Evolutionary conservation across 352 stramenopile genomes (phyloP), one percentile per base, ranked within the genome.

Genomic region (Phytophthora podocarpi): DNA sequence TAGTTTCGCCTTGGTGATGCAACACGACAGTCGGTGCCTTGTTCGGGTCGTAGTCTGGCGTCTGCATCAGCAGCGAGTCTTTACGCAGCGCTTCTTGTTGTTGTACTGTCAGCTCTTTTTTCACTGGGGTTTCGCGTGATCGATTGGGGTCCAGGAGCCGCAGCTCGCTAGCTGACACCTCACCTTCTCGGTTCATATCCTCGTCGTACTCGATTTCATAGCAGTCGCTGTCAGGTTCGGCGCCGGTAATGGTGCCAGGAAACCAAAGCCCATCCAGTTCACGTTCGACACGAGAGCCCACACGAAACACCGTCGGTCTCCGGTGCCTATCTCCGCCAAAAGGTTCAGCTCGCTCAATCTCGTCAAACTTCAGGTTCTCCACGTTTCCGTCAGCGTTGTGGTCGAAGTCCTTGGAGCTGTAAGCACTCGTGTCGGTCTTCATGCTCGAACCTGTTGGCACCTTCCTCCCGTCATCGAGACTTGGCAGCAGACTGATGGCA

Each of bases 121-220:
- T 59, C 48, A 16, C 12, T 13, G 46, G 42, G 11, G 12, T 15
- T 28, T 66, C 49, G 30, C 26, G 53, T 34, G 31, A 54, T 53
- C 37, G 59, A 60, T 32, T 67, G 13, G 65, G 42, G 26, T 74
- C 65, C 12, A 70, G 21, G 0, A 70, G 72, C 49, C 78, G 70
- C 27, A 94, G 45, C 27, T 92, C 83, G 11, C 77, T 68, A 2
- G 61, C 64, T 3, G 54, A 68, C 13, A 94, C 78, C 41, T 91
- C 80, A 7, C 58, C 59, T 54, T 94, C 82, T 43, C 79, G 73
- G 41, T 91, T 91, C 63, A 85, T 72, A 41, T 91, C 82, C 52
- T 94, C 85, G 39, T 94, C 82, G 48, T 94, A 94, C 56, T 91
- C 75, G 32, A 94, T 66, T 50, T 91, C 80, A 23, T 81, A 91